phyloP scores from a whole-genome alignment of 495 filamentous ascomycete genomes.

The Saxophila tyrrhenica region DNA sequence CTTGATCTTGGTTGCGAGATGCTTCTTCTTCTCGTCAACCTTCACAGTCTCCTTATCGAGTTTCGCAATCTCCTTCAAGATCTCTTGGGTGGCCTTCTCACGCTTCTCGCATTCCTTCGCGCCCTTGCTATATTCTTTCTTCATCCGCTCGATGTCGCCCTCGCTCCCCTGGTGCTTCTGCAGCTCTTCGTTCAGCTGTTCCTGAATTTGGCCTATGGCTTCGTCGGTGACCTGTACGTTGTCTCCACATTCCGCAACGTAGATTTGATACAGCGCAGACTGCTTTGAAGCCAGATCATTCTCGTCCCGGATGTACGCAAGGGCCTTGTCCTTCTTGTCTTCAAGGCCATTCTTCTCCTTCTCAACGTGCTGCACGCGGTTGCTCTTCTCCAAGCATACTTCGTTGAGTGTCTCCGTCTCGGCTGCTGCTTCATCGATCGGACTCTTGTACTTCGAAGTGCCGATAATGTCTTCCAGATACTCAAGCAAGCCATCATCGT shows the following conservation, averaged over 20 bases:
- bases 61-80: conserved; percentile 79
- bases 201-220: conserved; percentile 79
- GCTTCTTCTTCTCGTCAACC: conserved; percentile 94
- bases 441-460: conserved; percentile 92
- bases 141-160: conserved; percentile 77
- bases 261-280: conserved; percentile 80
- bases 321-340: conserved; percentile 90
- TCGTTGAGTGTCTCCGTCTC: conserved; percentile 90
- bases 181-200: conserved; percentile 72
- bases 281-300: conserved; percentile 87
- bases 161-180: conserved; percentile 88
- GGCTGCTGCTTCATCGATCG: conserved; percentile 83
- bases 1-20: conserved; percentile 76
- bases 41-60: conserved; percentile 95
- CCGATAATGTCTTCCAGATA: conserved; percentile 98
- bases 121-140: conserved; percentile 72
- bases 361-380: conserved; percentile 91
- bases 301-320: conserved; percentile 79
- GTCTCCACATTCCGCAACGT: conserved; percentile 73
- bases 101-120: conserved; percentile 69
- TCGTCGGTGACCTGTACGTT: conserved; percentile 85
- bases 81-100: conserved; percentile 67
- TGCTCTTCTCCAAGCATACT: conserved; percentile 85
- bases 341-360: conserved; percentile 88
- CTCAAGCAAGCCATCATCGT: conserved; percentile 90